phyloP scores from a whole-genome alignment of 371 early-diverging fungal genomes.

The Capillidium heterosporum region DNA sequence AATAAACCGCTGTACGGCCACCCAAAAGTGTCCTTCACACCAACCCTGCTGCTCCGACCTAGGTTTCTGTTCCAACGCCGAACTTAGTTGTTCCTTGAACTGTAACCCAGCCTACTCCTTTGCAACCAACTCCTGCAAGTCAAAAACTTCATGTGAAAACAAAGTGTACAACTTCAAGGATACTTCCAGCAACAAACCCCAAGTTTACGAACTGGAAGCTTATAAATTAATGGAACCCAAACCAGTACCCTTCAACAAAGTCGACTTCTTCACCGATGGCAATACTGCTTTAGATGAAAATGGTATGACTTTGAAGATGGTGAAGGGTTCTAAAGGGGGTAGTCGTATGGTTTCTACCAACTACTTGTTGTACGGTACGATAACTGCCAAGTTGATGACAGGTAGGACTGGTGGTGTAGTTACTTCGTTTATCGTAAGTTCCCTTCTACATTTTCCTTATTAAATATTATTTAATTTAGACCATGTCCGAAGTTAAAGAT shows the following conservation, averaged over 20 bases:
- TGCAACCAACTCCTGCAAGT: background rate
- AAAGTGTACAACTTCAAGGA: background rate
- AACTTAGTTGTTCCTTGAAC: background rate
- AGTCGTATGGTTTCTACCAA: background rate
- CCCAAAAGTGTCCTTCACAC: background rate
- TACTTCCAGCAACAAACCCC: background rate
- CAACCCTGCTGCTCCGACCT: background rate
- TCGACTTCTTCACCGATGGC: background rate
- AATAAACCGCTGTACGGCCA: background rate
- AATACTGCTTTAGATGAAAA: background rate
- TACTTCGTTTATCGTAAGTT: conserved; percentile 39
- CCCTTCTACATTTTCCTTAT: conserved; percentile 13
- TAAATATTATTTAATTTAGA: background rate
- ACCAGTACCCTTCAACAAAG: background rate
- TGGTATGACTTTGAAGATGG: background rate
- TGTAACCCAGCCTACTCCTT: background rate
- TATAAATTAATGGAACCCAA: background rate
- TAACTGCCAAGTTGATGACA: conserved; percentile 27
- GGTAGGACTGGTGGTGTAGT: conserved; percentile 32
- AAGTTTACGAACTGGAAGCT: background rate
- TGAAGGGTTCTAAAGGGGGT: background rate
- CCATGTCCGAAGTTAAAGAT: conserved; percentile 15
- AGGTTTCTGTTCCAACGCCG: background rate
- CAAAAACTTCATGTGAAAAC: background rate
- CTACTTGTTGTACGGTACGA: conserved; percentile 15